Base-by-base conservation (phyloP, 306 rosid genomes). In the Citrullus colocynthis region DNA sequence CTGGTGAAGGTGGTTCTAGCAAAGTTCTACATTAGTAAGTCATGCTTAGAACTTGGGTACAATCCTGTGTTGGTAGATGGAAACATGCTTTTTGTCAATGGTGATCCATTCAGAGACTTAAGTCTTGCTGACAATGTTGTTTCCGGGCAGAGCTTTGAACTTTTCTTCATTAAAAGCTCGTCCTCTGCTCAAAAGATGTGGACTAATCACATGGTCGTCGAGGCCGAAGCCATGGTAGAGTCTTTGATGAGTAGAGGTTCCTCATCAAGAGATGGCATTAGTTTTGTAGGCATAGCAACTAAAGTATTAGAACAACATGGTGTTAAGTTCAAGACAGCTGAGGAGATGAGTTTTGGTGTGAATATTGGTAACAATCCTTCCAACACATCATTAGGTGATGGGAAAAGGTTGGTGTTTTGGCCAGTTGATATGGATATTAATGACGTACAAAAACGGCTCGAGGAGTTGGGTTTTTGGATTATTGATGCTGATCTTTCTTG, bases 401-500 rank as follows among this genome's bases (percentile, higher is more conserved):
- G 74, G 6, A 89, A 89, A 69, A 91, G 85, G 80, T 45, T 94
- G 73, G 87, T 87, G 20, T 87, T 83, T 80, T 92, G 97, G 93
- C 80, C 96, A 51, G 18, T 65, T 49, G 88, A 82, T 58, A 57
- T 81, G 82, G 83, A 74, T 74, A 13, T 78, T 20, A 85, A 81
- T 83, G 78, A 84, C 24, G 52, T 94, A 82, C 83, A 79, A 83
- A 89, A 88, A 78, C 70, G 78, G 85, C 95, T 94, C 56, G 74
- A 79, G 72, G 96, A 86, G 73, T 49, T 87, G 83, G 87, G 89
- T 80, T 45, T 88, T 66, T 92, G 97, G 98, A 57, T 81, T 82
- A 62, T 92, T 69, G 89, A 89, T 78, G 76, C 67, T 65, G 98
- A 89, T 79, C 79, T 78, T 14, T 90, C 98, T 20, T 92, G 98